Evolutionary conservation across 1,284 basidiomycete genomes (phyloP), one percentile per base, ranked within the genome.

Genomic region (Puccinia hordei): DNA sequence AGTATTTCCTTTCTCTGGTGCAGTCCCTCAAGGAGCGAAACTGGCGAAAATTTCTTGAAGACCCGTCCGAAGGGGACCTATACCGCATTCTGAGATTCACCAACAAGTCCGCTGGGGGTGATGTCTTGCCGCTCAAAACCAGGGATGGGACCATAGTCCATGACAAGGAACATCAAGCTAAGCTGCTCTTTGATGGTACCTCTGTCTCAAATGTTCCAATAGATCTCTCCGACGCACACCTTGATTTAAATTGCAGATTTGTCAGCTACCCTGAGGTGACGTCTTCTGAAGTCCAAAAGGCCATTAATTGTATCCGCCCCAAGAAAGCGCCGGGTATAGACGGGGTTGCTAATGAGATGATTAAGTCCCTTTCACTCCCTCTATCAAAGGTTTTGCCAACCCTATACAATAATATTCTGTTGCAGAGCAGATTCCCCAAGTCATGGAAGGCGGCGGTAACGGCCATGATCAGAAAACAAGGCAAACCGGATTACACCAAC

Each of bases 241-340:
- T 57, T 27, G 24, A 41, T 41, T 12, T 41, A 4, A 6, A 4
- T 41, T 41, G 38, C 38, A 41, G 38, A 41, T 41, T 41, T 12
- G 38, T 41, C 38, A 41, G 38, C 38, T 41, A 41, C 38, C 38
- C 38, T 41, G 19, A 33, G 0, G 30, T 78, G n/a, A 69, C 27
- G 10, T 12, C 15, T 2, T 5, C 19, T 0, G 24, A 55, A 10
- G 12, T 78, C 0, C 2, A 0, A 1, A 17, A 1, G 1, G 49
- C 49, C 1, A 30, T 78, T 6, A 33, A 13, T 2, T 9, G 35
- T 3, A 68, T 33, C 38, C 19, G 19, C 3, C 27, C 44, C 0
- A 35, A 66, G 41, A 53, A 57, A n/a, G 63, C 75, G 4, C 49
- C 63, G 1, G 75, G 75, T 15, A 4, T 44, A 10, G 75, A 78